These are phyloP conservation scores for Balamuthia mandrillaris DNA, from an alignment of 208 protist genomes.

Conservation along the genomic window DNA sequence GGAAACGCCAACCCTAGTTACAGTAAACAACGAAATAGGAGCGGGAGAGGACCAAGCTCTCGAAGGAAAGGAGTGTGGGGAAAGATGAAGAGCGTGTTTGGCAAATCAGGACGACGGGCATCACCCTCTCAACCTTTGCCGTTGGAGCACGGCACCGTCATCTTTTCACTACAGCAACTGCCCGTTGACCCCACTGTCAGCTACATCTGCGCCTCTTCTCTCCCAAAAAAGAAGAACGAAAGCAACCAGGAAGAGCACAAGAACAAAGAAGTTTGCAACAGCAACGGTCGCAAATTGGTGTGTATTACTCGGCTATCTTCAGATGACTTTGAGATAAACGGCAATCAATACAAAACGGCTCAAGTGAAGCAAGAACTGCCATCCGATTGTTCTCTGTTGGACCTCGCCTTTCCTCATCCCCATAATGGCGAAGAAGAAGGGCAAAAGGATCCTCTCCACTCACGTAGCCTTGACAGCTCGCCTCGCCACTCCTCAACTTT, in stretches of 20 bases:
- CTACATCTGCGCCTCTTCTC: no score
- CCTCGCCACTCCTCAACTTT: no score
- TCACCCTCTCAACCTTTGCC: background rate
- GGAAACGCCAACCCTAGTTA: no score
- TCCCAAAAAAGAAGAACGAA: background rate
- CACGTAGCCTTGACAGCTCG: background rate
- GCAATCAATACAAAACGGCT: background rate
- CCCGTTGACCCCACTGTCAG: background rate
- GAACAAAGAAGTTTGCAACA: background rate
- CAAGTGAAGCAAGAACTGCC: background rate
- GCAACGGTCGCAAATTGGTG: background rate
- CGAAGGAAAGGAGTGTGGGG: no score
- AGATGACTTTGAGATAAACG: background rate
- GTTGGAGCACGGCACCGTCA: background rate
- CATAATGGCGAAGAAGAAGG: background rate
- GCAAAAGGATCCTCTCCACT: background rate
- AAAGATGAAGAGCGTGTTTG: no score
- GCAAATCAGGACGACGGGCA: no score
- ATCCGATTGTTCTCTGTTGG: background rate
- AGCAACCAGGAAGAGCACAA: background rate
- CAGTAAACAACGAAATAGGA: no score
- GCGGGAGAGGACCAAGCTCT: no score
- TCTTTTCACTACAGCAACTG: background rate
- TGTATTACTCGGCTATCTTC: background rate
- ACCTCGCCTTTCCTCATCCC: background rate